Base-by-base conservation (phyloP, 2,329 filamentous ascomycete species). In the Ophiocordyceps sinensis region DNA sequence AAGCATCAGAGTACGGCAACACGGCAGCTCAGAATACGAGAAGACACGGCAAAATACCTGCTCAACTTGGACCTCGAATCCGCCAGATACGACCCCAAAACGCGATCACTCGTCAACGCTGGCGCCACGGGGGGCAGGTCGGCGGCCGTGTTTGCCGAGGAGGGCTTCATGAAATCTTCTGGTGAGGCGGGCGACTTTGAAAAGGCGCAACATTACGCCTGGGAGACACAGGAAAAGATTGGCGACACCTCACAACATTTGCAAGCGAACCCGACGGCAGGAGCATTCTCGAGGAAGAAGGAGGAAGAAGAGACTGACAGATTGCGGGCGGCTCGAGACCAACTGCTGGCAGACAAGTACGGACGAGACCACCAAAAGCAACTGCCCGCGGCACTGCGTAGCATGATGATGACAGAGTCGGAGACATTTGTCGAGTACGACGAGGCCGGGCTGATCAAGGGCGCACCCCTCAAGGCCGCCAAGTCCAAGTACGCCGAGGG, bases 71-170 rank as follows among this genome's bases (percentile, higher is more conserved):
- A 98, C 56, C 71, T 94, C 3, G 91, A 98, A 54, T 95, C 88
- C 1, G 91, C 93, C 2, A 93, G 94, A 60, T 98, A 98, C 63
- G 89, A 98, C 55, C 91, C 91, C 0, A 98, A 98, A 59, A 95
- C 88, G 12, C 75, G 91, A 52, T 82, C 84, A 9, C 85, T 98
- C 71, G 82, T 94, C 19, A 85, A 94, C 55, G 79, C 77, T 47
- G 86, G 87, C 38, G 86, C 83, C 7, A 84, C 80, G 28, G 75
- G 75, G 19, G 86, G 93, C 63, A 81, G 80, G 50, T 83, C 85
- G 3, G 83, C 88, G 8, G 77, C 82, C 28, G 63, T 94, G 6
- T 89, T 91, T 42, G 88, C 88, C 4, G 91, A 96, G 53, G 88
- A 96, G 52, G 89, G 89, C 37, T 96, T 94, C 59, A 76, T 94